A percentile compares a stretch with the other conserved stretches of the same genome.
These are phyloP conservation scores for Claviceps maximensis DNA, from an alignment of 2,329 filamentous ascomycete species.

Conservation along the genomic window DNA sequence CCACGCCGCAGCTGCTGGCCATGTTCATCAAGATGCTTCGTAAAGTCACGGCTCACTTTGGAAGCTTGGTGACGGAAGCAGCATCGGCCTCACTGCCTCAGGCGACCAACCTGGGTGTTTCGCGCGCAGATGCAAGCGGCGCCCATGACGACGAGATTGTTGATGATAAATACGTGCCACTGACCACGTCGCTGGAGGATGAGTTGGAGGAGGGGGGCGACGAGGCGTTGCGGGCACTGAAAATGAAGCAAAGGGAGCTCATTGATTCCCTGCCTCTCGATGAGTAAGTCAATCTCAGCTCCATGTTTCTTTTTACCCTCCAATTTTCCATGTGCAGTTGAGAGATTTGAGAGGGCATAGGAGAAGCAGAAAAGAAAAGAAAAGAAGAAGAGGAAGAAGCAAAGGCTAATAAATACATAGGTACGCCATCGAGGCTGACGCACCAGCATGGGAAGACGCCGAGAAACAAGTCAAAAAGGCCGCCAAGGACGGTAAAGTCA, in stretches of 20 bases:
- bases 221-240: slow-evolving; percentile 56
- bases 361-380: too few species aligned
- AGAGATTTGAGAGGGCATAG: too few species aligned
- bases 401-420: slow-evolving; percentile 19
- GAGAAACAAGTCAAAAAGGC: slow-evolving; percentile 61
- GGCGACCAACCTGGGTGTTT: slow-evolving; percentile 42
- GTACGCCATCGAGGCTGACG: slow-evolving; percentile 52
- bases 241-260: slow-evolving; percentile 70
- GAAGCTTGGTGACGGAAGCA: slow-evolving; percentile 58
- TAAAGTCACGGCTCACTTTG: slow-evolving; percentile 73
- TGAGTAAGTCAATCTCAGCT: too few species aligned
- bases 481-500: slow-evolving; percentile 39
- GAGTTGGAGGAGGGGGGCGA: slow-evolving; percentile 77
- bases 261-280: slow-evolving; percentile 86
- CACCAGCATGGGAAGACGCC: slow-evolving; percentile 50
- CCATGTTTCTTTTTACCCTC: too few species aligned
- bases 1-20: slow-evolving; percentile 68
- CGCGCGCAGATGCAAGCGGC: slow-evolving; percentile 43
- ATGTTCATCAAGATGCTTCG: slow-evolving; percentile 96
- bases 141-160: slow-evolving; percentile 58
- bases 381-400: not conserved
- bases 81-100: slow-evolving; percentile 54
- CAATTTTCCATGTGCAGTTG: too few species aligned
- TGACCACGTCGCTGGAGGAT: slow-evolving; percentile 60
- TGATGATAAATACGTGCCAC: slow-evolving; percentile 53